A percentile compares a stretch with the other conserved stretches of the same genome.
Conservation (phyloP, 2,329 filamentous ascomycete genomes). For the Fusarium sp. region DNA sequence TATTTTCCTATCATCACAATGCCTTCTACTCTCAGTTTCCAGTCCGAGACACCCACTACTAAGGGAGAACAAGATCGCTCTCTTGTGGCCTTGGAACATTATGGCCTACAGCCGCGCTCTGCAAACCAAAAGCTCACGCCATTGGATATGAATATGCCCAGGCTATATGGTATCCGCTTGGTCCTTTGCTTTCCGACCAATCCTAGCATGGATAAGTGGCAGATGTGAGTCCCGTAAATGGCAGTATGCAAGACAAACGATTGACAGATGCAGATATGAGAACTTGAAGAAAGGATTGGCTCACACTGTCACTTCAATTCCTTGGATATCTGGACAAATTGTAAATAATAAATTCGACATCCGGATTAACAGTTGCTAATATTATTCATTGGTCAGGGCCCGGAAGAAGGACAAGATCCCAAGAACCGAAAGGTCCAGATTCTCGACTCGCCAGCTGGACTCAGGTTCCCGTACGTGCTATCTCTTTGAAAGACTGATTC, state of each 20-base stretch:
- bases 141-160: background rate
- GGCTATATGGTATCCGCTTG: background rate
- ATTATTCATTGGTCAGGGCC: background rate
- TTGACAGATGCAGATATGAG: background rate
- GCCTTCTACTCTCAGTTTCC: background rate
- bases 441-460: background rate
- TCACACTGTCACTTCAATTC: background rate
- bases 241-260: background rate
- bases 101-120: background rate
- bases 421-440: background rate
- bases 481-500: fast-evolving
- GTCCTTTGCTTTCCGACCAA: background rate
- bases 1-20: background rate
- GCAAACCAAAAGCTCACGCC: background rate
- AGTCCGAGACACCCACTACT: background rate
- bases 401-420: background rate
- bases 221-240: background rate
- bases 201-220: background rate
- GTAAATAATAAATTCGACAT: background rate
- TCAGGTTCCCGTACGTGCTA: background rate
- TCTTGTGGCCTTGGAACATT: background rate
- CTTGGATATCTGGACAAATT: background rate
- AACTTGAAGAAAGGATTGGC: background rate
- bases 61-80: background rate
- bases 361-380: background rate